These are phyloP conservation scores for Panaeolus cyanescens DNA, from an alignment of 768 basidiomycete species.

Conservation along the genomic window DNA sequence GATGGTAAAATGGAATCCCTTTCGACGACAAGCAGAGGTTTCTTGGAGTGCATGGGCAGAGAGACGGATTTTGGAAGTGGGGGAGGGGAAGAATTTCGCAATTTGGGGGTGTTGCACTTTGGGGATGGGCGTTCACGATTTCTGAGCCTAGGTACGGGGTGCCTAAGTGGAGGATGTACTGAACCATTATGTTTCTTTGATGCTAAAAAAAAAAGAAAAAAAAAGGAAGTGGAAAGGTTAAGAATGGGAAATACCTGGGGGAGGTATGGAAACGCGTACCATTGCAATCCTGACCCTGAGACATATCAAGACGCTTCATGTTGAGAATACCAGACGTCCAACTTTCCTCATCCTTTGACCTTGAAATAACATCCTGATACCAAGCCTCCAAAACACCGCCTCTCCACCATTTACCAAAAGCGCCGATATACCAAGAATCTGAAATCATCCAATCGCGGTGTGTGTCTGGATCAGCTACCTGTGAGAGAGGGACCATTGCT, in stretches of 20 bases:
- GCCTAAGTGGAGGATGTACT: slow-evolving; percentile 43
- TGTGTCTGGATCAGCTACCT: slow-evolving; percentile 37
- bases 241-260: slow-evolving; percentile 4
- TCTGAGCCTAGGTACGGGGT: slow-evolving; percentile 52
- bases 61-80: slow-evolving; percentile 84
- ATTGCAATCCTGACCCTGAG: slow-evolving; percentile 54
- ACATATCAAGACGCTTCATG: slow-evolving; percentile 71
- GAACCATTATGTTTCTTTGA: slow-evolving; percentile 40
- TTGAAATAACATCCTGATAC: slow-evolving; percentile 68
- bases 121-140: slow-evolving; percentile 60
- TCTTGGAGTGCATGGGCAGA: slow-evolving; percentile 65
- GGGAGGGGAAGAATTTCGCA: slow-evolving; percentile 75
- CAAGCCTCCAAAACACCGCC: slow-evolving; percentile 82
- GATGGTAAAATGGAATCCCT: slow-evolving; percentile 10
- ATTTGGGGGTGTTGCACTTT: slow-evolving; percentile 33
- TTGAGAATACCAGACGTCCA: slow-evolving; percentile 79
- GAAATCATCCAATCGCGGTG: slow-evolving; percentile 55
- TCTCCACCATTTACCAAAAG: slow-evolving; percentile 91
- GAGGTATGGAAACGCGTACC: slow-evolving; percentile 41
- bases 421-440: slow-evolving; percentile 89
- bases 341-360: slow-evolving; percentile 68
- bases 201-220: slow-evolving; percentile 38
- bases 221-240: slow-evolving; percentile 3
- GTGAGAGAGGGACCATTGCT: slow-evolving; percentile 61
- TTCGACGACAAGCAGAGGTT: background rate